Conservation (phyloP, 2,329 filamentous ascomycete genomes). For the Chrysoporthe austroafricana region DNA sequence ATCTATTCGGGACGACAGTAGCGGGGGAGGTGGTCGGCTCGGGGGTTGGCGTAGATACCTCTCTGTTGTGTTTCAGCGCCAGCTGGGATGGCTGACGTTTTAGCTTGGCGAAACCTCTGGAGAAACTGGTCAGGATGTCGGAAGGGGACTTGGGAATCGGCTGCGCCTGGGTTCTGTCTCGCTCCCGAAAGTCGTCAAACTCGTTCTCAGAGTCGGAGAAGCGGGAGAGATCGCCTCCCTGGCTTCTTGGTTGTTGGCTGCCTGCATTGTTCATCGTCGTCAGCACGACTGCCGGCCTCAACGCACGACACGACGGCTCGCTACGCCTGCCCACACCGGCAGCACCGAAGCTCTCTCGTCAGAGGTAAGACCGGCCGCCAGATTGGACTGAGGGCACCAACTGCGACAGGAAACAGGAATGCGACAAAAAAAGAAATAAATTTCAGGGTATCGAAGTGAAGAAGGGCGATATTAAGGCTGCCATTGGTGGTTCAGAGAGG, state of each 20-base stretch:
- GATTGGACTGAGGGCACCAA: not conserved
- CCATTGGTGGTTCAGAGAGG: conserved; percentile 21
- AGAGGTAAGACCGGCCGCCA: conserved; percentile 9
- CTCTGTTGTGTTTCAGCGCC: conserved; percentile 39
- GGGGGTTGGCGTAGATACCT: conserved; percentile 34
- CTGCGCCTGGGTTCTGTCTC: conserved; percentile 40
- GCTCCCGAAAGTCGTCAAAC: conserved; percentile 26
- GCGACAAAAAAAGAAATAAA: not conserved
- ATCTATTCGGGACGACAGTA: conserved; percentile 32
- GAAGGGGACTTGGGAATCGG: conserved; percentile 45
- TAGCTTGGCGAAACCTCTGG: conserved; percentile 51
- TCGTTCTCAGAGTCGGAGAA: conserved; percentile 52
- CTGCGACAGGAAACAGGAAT: conserved; percentile 10
- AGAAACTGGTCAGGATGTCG: conserved; percentile 55
- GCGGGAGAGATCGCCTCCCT: conserved; percentile 41
- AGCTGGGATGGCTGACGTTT: conserved; percentile 50
- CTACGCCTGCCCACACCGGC: conserved; percentile 22
- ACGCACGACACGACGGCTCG: conserved; percentile 14
- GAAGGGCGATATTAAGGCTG: conserved; percentile 11
- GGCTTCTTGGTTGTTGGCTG: conserved; percentile 32
- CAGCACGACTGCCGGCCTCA: conserved; percentile 35
- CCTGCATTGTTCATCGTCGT: conserved; percentile 40
- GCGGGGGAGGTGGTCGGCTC: conserved; percentile 36
- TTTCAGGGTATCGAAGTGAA: conserved; percentile 10
- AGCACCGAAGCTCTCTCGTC: conserved; percentile 17